Evolutionary conservation across 2,329 filamentous ascomycete species (phyloP).

Genomic region (Colletotrichum orchidophilum): DNA sequence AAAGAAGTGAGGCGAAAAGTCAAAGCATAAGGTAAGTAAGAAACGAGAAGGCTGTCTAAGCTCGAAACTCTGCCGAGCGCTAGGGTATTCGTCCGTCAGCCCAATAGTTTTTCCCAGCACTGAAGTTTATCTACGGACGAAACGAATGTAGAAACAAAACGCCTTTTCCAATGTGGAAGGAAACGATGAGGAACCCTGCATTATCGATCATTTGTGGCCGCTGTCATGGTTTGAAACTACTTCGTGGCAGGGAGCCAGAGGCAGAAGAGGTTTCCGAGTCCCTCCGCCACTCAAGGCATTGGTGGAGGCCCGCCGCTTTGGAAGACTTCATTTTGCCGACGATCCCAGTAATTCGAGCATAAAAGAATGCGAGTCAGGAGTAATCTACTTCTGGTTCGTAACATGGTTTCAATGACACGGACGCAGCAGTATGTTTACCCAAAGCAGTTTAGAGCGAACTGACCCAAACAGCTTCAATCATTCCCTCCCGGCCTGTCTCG

Average conservation of each 20-base stretch:
- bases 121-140: not conserved
- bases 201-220: not conserved
- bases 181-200: not conserved
- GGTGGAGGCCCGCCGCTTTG: too few relatives aligned
- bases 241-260: not conserved
- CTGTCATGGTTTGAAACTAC: not conserved
- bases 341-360: not conserved
- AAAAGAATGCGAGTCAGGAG: not conserved
- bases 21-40: conserved; percentile 4
- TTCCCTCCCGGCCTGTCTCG: not conserved
- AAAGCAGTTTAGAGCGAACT: too few relatives aligned
- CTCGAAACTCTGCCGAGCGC: not conserved
- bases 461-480: too few relatives aligned
- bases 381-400: not conserved
- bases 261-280: not conserved
- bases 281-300: not conserved
- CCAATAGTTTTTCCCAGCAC: not conserved
- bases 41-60: not conserved
- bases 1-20: conserved; percentile 9
- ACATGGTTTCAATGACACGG: not conserved
- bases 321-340: too few relatives aligned
- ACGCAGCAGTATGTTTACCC: too few relatives aligned
- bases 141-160: not conserved
- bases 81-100: not conserved
- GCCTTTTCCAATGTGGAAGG: not conserved